Conservation (phyloP, 257 asterid species). For the Nicotiana obtusifolia region DNA sequence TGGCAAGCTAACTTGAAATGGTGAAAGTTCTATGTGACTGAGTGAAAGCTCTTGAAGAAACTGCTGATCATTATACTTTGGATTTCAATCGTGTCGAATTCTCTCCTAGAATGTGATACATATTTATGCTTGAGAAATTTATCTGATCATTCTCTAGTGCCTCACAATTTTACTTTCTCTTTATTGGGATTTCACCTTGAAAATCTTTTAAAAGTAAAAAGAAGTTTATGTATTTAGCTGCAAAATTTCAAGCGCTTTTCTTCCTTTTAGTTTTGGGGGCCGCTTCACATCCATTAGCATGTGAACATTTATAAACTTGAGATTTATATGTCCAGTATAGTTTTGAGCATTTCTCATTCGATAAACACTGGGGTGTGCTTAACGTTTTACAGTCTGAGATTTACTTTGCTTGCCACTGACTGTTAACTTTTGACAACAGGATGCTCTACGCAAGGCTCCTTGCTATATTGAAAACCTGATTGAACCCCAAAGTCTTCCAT, state of each 20-base stretch:
- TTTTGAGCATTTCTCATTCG: background rate
- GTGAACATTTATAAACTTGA: background rate
- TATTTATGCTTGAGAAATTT: background rate
- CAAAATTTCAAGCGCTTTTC: background rate
- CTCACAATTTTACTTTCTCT: background rate
- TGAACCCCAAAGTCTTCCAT: conserved; percentile 23
- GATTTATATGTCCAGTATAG: background rate
- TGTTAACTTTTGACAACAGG: conserved; percentile 26
- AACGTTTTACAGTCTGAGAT: background rate
- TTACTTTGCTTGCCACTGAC: background rate
- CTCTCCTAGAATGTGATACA: background rate
- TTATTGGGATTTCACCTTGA: background rate
- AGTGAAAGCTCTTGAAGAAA: background rate
- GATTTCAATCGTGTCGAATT: background rate
- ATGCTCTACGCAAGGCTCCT: conserved; percentile 38
- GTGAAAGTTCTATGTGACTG: background rate
- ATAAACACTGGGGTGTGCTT: background rate
- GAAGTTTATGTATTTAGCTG: background rate
- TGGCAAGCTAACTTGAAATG: background rate
- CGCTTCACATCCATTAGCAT: background rate
- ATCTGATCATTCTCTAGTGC: background rate
- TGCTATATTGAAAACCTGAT: conserved; percentile 21
- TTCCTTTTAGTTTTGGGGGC: background rate
- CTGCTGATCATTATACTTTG: background rate
- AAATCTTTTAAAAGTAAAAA: background rate